Conservation (phyloP, 2,329 filamentous ascomycete genomes). For the Scedosporium apiospermum region DNA sequence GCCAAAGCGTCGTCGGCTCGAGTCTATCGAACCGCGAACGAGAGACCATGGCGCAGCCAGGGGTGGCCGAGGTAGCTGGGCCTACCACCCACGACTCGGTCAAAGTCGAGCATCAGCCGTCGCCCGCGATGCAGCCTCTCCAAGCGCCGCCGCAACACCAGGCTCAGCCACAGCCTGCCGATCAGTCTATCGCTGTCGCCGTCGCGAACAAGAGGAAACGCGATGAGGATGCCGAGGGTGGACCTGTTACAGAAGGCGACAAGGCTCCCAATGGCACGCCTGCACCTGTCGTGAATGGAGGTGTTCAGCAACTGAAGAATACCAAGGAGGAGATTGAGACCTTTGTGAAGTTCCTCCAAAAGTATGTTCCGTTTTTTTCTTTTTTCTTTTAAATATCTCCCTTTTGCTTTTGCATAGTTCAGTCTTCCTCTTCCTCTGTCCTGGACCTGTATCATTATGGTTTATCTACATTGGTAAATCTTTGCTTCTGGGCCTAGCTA, state of each 20-base stretch:
- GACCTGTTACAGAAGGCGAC: conserved; percentile 18
- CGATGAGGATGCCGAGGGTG: conserved; percentile 34
- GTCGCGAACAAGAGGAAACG: conserved; percentile 49
- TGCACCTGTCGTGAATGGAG: background rate
- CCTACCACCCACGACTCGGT: conserved; percentile 24
- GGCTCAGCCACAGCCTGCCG: conserved; percentile 6
- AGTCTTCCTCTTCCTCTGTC: no score
- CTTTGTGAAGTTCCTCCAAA: conserved; percentile 26
- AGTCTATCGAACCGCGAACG: conserved; percentile 3
- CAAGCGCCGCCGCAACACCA: background rate
- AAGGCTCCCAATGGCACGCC: background rate
- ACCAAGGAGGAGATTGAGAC: conserved; percentile 27
- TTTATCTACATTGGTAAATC: no score
- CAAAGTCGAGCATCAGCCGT: conserved; percentile 6
- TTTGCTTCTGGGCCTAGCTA: no score
- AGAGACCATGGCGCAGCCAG: conserved; percentile 30
- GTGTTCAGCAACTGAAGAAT: conserved; percentile 2
- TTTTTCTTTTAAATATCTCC: background rate
- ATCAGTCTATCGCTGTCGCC: conserved; percentile 10
- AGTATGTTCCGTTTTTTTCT: conserved; percentile 17
- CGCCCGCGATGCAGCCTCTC: conserved; percentile 7
- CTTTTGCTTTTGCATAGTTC: background rate
- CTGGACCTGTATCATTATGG: no score
- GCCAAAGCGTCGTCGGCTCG: conserved; percentile 12
- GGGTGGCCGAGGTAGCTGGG: conserved; percentile 30